Conservation (phyloP, 352 stramenopile species). For the Phytopythium mirpurense region DNA sequence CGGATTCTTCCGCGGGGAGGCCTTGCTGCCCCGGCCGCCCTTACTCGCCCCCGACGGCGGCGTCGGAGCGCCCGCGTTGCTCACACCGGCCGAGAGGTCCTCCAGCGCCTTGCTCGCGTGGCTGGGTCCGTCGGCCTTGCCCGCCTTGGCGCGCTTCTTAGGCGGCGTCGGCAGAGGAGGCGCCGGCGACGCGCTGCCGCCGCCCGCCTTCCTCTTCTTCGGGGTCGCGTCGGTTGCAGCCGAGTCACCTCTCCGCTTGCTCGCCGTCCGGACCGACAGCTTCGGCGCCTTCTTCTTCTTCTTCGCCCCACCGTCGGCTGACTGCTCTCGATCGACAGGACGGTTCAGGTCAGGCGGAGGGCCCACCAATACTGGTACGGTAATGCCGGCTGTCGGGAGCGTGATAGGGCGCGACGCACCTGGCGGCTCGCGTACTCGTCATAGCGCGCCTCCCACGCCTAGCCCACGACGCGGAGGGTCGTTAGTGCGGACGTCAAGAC, state of each 20-base stretch:
- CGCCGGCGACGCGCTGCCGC: neutral
- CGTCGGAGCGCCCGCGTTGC: neutral
- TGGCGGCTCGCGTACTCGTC: conserved; percentile 1
- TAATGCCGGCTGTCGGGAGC: too few relatives aligned
- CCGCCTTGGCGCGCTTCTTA: conserved; percentile 5
- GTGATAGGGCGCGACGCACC: neutral
- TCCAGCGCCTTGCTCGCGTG: neutral
- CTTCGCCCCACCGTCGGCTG: neutral
- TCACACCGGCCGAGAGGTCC: neutral
- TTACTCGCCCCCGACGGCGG: neutral
- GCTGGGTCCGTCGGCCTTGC: neutral
- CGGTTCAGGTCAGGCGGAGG: neutral
- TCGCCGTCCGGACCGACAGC: neutral
- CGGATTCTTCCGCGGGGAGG: neutral
- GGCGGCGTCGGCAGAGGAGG: neutral
- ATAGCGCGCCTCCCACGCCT: conserved; percentile 10
- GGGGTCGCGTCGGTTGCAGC: neutral
- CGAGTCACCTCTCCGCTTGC: neutral
- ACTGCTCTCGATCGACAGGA: neutral
- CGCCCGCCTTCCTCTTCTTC: conserved; percentile 2
- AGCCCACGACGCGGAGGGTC: too few relatives aligned
- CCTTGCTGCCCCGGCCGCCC: neutral
- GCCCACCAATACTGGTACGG: too few relatives aligned
- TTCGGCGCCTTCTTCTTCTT: conserved; percentile 3
- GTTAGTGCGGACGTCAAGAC: neutral